These are phyloP conservation scores for Leccinum subtestaceum DNA, from an alignment of 768 basidiomycete species.

Conservation along the genomic window DNA sequence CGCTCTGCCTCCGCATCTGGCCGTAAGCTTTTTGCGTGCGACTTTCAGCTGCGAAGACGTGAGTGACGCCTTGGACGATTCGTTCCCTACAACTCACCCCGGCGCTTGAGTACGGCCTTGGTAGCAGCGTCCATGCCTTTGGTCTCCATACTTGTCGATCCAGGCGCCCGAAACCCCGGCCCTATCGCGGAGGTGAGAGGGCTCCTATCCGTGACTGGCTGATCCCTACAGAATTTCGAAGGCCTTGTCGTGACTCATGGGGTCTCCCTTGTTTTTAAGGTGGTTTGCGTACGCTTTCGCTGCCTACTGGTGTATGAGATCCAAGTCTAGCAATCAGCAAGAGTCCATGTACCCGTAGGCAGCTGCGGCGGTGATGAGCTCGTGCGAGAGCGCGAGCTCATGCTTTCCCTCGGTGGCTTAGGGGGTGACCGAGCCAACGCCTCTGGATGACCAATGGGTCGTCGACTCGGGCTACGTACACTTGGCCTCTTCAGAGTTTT, in stretches of 20 bases:
- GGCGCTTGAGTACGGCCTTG: no score
- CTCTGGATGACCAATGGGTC: no score
- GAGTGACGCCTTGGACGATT: not conserved
- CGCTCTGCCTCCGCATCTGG: slow-evolving; percentile 5
- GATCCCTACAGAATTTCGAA: slow-evolving; percentile 24
- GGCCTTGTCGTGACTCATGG: slow-evolving; percentile 24
- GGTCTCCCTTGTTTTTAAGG: slow-evolving; percentile 16
- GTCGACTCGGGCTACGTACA: not conserved
- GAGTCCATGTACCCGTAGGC: slow-evolving; percentile 20
- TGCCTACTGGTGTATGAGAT: slow-evolving; percentile 14
- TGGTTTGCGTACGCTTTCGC: slow-evolving; percentile 31
- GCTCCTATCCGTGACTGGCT: no score
- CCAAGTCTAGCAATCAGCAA: not conserved
- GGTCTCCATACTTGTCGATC: slow-evolving; percentile 26
- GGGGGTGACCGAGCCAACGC: not conserved
- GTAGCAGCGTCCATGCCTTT: slow-evolving; percentile 22
- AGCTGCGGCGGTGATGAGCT: slow-evolving; percentile 28
- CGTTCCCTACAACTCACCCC: slow-evolving; percentile 14
- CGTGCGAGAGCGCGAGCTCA: slow-evolving; percentile 23
- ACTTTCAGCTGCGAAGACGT: slow-evolving; percentile 14
- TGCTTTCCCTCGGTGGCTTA: slow-evolving; percentile 20
- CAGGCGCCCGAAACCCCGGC: slow-evolving; percentile 26
- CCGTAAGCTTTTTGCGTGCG: not conserved
- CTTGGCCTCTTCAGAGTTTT: slow-evolving; percentile 24
- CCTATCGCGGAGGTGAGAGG: slow-evolving; percentile 9